These are phyloP conservation scores for Mortierella sp. DNA, from an alignment of 371 early-diverging fungal species.

Conservation along the genomic window DNA sequence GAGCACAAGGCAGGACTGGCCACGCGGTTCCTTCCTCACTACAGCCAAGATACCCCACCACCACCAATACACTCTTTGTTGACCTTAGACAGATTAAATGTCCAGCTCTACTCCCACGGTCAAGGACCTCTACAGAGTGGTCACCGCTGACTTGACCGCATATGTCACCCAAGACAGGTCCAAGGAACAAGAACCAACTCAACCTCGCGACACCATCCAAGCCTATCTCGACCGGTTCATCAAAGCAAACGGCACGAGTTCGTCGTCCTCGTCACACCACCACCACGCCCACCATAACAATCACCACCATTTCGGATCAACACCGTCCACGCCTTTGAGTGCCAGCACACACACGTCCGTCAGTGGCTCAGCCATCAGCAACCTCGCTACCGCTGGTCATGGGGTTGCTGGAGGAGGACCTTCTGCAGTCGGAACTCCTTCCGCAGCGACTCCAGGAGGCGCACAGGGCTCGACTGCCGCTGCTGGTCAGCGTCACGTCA, in stretches of 20 bases:
- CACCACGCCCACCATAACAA: slow-evolving; percentile 8
- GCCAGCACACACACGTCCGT: slow-evolving; percentile 4
- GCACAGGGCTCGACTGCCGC: slow-evolving; percentile 17
- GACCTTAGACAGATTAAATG: slow-evolving; percentile 13
- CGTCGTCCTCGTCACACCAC: background rate
- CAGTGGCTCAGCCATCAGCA: background rate
- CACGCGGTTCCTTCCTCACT: background rate
- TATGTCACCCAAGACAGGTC: slow-evolving; percentile 21
- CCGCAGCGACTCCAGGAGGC: background rate
- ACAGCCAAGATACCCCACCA: background rate
- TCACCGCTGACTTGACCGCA: slow-evolving; percentile 40
- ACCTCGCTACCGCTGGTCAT: background rate
- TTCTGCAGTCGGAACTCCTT: background rate
- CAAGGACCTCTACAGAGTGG: slow-evolving; percentile 53
- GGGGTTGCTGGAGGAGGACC: background rate
- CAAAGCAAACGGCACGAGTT: slow-evolving; percentile 20
- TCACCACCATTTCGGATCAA: slow-evolving; percentile 16
- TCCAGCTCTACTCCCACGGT: slow-evolving; percentile 45
- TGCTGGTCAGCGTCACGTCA: slow-evolving; percentile 48
- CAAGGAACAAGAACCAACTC: slow-evolving; percentile 21
- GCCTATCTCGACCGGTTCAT: slow-evolving; percentile 47
- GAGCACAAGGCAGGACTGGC: background rate
- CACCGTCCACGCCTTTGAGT: slow-evolving; percentile 18
- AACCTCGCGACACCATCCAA: slow-evolving; percentile 36
- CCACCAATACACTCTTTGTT: background rate